These are phyloP conservation scores for Desmodesmus armatus DNA, from an alignment of 139 green algal species.

Conservation along the genomic window DNA sequence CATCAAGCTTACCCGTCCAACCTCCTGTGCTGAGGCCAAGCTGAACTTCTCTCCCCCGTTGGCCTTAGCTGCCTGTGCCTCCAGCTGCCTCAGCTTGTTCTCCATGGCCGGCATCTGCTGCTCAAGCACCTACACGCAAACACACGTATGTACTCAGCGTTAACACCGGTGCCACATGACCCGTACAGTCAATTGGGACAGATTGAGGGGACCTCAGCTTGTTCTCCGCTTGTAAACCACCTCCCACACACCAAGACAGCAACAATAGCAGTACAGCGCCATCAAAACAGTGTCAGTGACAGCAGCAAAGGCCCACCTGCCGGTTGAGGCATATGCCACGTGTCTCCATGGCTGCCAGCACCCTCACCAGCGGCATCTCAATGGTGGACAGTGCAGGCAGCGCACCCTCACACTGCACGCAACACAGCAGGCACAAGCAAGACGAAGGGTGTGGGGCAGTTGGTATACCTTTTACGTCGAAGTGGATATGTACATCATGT, in stretches of 20 bases:
- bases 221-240: too few species aligned
- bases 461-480: too few species aligned
- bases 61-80: background rate
- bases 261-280: too few species aligned
- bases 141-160: too few species aligned
- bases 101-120: constrained; percentile 63
- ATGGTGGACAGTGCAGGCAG: constrained; percentile 56
- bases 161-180: too few species aligned
- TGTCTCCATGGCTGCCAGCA: constrained; percentile 80
- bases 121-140: constrained; percentile 48
- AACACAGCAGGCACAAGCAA: background rate
- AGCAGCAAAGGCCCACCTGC: too few species aligned
- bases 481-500: too few species aligned
- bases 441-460: background rate
- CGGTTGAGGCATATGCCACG: constrained; percentile 69
- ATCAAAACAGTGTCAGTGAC: too few species aligned
- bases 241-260: too few species aligned
- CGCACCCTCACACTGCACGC: constrained; percentile 52
- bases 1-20: too few species aligned
- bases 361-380: constrained; percentile 82
- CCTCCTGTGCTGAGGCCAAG: constrained; percentile 48
- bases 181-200: too few species aligned
- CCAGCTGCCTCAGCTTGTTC: constrained; percentile 64
- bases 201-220: too few species aligned
- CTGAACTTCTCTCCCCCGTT: constrained; percentile 31